Conservation (phyloP, 2,329 filamentous ascomycete species). For the Alternaria arbusti region DNA sequence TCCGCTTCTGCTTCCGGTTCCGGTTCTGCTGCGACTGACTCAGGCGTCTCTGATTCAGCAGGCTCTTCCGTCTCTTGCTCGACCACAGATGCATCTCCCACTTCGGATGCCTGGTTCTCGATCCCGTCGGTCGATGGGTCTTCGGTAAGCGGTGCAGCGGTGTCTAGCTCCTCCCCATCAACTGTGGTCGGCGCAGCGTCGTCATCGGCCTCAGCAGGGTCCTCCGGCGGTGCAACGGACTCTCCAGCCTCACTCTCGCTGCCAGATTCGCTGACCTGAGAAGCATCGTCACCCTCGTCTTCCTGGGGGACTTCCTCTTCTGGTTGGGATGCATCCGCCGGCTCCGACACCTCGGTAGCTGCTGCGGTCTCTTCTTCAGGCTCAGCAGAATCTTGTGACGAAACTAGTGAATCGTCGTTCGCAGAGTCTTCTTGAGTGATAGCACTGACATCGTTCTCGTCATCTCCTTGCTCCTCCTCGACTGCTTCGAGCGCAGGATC, state of each 20-base stretch:
- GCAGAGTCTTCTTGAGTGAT: neutral
- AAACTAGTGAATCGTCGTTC: conserved; percentile 1
- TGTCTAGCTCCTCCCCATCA: neutral
- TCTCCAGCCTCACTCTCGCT: neutral
- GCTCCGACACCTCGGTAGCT: conserved; percentile 1
- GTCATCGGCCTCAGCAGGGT: neutral
- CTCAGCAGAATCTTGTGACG: conserved; percentile 4
- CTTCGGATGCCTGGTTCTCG: neutral
- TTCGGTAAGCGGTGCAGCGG: neutral
- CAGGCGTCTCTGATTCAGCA: conserved; percentile 5
- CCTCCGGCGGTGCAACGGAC: neutral
- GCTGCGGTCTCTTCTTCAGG: conserved; percentile 2
- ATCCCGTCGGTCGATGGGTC: neutral
- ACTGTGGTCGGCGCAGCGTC: neutral
- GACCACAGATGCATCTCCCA: neutral
- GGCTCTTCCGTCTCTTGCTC: neutral
- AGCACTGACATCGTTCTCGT: neutral
- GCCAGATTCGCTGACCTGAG: neutral
- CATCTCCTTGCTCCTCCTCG: neutral
- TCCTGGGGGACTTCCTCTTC: neutral
- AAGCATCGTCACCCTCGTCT: neutral
- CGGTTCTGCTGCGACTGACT: neutral
- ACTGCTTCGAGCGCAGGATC: neutral
- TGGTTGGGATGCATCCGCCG: neutral
- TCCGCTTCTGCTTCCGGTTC: neutral